These are phyloP conservation scores for Ophiobolus disseminans DNA, from an alignment of 2,329 filamentous ascomycete genomes.

Conservation along the genomic window DNA sequence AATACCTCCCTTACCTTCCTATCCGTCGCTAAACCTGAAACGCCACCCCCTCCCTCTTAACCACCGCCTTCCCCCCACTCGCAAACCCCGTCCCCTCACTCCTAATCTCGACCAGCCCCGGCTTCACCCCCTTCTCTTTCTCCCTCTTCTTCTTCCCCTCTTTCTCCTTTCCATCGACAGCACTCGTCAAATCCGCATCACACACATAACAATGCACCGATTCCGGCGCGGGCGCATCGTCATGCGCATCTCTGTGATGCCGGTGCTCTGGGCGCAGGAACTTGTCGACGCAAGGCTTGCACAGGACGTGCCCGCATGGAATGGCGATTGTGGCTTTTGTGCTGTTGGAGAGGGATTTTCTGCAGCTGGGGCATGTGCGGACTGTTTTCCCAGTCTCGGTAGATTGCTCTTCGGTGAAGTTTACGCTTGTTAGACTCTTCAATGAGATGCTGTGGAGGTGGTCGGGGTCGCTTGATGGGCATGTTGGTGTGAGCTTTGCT, in stretches of 20 bases:
- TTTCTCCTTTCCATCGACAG: slow-evolving; percentile 44
- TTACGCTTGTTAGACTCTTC: slow-evolving; percentile 76
- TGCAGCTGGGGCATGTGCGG: slow-evolving; percentile 81
- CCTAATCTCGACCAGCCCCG: slow-evolving; percentile 78
- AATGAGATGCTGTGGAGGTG: slow-evolving; percentile 77
- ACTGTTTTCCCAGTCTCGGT: slow-evolving; percentile 57
- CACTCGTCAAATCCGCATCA: slow-evolving; percentile 72
- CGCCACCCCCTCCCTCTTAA: slow-evolving; percentile 77
- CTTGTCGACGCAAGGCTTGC: slow-evolving; percentile 80
- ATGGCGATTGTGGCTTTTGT: slow-evolving; percentile 83
- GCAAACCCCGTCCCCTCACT: slow-evolving; percentile 94
- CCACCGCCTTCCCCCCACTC: slow-evolving; percentile 81
- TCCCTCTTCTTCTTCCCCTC: slow-evolving; percentile 52
- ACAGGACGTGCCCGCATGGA: slow-evolving; percentile 91
- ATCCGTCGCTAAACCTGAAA: slow-evolving; percentile 64
- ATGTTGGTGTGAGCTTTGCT: slow-evolving; percentile 73
- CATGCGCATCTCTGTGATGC: slow-evolving; percentile 61
- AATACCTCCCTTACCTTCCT: neutral
- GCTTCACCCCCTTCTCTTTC: slow-evolving; percentile 65
- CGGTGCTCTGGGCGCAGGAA: slow-evolving; percentile 67
- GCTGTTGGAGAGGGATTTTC: slow-evolving; percentile 81
- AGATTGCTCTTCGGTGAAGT: slow-evolving; percentile 76
- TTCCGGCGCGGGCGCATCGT: slow-evolving; percentile 60
- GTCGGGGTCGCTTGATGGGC: slow-evolving; percentile 73
- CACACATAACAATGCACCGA: slow-evolving; percentile 82